A percentile compares a stretch with the other conserved stretches of the same genome.
These are phyloP conservation scores for Kazachstania sp. DNA, from an alignment of 1,139 yeast genomes.

Conservation along the genomic window DNA sequence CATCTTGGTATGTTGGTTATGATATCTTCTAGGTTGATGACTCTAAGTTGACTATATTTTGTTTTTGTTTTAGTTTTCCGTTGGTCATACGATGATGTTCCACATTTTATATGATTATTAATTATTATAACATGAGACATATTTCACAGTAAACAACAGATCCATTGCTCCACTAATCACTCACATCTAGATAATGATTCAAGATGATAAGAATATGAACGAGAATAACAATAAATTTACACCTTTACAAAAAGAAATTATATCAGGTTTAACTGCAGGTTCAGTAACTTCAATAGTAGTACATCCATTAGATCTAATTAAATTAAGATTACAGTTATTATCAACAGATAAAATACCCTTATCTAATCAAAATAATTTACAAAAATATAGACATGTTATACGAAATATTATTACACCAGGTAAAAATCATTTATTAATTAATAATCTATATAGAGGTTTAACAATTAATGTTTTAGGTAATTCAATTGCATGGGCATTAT, in stretches of 20 bases:
- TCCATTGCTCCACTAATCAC: too few relatives aligned
- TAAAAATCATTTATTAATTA: constrained; percentile 16
- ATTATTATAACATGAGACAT: too few relatives aligned
- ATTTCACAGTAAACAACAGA: too few relatives aligned
- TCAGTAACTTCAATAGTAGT: constrained; percentile 66
- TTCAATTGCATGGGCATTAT: constrained; percentile 80
- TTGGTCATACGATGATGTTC: too few relatives aligned
- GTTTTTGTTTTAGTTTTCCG: too few relatives aligned
- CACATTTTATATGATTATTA: too few relatives aligned
- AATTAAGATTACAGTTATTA: constrained; percentile 61
- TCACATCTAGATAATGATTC: not conserved
- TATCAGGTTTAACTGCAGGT: constrained; percentile 82
- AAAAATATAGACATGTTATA: constrained; percentile 13
- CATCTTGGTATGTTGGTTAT: too few relatives aligned
- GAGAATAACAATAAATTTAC: constrained; percentile 8
- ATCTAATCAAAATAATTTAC: not conserved
- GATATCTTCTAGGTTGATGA: too few relatives aligned
- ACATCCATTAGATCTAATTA: constrained; percentile 84
- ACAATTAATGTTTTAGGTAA: constrained; percentile 77
- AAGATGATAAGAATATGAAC: not conserved
- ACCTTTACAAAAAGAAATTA: constrained; percentile 41
- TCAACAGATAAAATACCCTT: constrained; percentile 10
- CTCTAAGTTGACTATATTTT: too few relatives aligned
- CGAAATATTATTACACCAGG: constrained; percentile 1
- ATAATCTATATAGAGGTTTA: constrained; percentile 57